Conservation (phyloP, 108 stramenopile species). For the Schizochytrium sp. region DNA sequence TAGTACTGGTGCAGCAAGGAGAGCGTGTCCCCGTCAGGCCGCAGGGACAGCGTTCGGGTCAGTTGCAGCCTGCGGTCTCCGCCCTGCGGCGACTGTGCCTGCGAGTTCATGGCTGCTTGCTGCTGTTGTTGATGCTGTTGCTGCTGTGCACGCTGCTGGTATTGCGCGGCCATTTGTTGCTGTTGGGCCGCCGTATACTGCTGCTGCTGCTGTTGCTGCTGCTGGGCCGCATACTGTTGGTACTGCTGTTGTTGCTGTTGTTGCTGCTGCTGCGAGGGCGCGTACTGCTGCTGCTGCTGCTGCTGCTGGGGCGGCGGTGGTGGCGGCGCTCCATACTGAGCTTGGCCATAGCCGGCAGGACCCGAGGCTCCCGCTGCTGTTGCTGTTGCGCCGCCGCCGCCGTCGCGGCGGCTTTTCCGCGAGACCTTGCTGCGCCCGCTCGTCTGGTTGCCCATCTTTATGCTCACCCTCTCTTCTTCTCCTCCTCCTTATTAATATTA, state of each 20-base stretch:
- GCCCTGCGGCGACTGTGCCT: not conserved
- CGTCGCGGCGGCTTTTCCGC: no score
- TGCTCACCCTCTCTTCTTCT: no score
- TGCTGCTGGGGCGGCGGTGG: not conserved
- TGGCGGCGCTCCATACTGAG: not conserved
- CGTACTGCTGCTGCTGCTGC: not conserved
- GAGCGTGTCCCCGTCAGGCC: not conserved
- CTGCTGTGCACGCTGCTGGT: not conserved
- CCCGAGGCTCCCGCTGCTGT: no score
- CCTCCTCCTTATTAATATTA: no score
- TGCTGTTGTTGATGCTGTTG: not conserved
- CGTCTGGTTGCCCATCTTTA: no score
- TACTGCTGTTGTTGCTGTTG: not conserved
- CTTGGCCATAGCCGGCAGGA: no score
- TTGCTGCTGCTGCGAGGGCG: not conserved
- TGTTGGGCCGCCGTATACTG: not conserved
- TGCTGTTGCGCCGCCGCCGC: no score
- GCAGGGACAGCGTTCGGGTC: not conserved
- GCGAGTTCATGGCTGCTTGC: not conserved
- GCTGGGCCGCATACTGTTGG: not conserved
- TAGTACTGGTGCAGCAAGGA: not conserved
- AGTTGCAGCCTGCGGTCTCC: not conserved
- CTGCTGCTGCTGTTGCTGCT: not conserved
- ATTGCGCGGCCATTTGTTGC: not conserved
- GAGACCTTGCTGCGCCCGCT: no score